Evolutionary conservation across 805 yeast species (phyloP).

Genomic region (Myxozyma vanderwaltii): DNA sequence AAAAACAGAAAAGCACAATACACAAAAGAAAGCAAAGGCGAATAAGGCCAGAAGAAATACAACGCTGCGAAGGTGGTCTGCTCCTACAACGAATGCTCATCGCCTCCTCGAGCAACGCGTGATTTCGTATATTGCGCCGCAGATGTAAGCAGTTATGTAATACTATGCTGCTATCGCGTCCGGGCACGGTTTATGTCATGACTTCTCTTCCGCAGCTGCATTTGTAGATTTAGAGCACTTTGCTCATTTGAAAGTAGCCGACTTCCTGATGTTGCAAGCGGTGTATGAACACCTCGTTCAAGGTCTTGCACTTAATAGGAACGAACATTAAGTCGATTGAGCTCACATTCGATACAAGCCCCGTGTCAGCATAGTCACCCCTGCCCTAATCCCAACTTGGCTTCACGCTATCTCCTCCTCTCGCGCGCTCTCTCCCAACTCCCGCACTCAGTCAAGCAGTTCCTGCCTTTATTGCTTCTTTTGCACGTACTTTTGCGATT

Average conservation of each 20-base stretch:
- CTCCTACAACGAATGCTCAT: neutral
- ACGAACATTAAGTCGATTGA: neutral
- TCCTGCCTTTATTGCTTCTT: no score
- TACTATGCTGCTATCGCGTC: no score
- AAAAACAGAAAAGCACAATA: neutral
- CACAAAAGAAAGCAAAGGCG: neutral
- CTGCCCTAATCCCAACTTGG: conserved; percentile 7
- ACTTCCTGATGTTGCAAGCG: no score
- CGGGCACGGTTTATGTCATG: no score
- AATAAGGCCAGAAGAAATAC: neutral
- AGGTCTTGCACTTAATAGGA: no score
- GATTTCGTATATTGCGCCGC: conserved; percentile 1
- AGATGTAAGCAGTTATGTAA: neutral
- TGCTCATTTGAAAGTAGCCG: no score
- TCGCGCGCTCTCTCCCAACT: neutral
- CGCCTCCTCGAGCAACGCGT: conserved; percentile 4
- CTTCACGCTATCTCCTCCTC: neutral
- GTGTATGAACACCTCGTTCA: no score
- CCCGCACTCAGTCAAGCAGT: conserved; percentile 5
- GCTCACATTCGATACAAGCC: neutral
- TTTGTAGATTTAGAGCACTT: no score
- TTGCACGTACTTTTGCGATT: no score
- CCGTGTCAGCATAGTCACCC: neutral
- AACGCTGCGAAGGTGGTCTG: neutral
- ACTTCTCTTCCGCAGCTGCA: no score